A percentile compares a stretch with the other conserved stretches of the same genome.
phyloP scores from a whole-genome alignment of 805 yeast species.

The Schwanniomyces sp. region DNA sequence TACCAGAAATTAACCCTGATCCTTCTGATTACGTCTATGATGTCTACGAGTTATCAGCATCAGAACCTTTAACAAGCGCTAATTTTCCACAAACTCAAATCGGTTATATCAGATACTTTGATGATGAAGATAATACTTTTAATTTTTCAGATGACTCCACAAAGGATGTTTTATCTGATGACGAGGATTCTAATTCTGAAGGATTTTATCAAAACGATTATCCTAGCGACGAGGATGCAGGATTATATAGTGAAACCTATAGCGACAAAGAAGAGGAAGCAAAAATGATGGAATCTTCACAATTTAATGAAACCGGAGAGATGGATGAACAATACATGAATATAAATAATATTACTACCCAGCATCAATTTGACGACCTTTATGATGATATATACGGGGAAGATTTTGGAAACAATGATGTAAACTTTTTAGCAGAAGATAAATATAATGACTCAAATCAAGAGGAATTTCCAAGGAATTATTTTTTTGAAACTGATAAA shows the following conservation, averaged over 20 bases:
- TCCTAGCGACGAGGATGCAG: conserved; percentile 88
- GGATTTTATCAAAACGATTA: conserved; percentile 90
- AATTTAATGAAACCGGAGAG: not conserved
- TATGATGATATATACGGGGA: not conserved
- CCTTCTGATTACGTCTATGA: conserved; percentile 84
- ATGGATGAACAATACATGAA: not conserved
- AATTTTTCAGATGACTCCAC: conserved; percentile 35
- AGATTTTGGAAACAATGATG: conserved; percentile 2
- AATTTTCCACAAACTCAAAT: conserved; percentile 48
- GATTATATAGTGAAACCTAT: conserved; percentile 14
- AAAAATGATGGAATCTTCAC: not conserved
- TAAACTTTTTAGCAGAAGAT: conserved; percentile 6
- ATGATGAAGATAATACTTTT: conserved; percentile 48
- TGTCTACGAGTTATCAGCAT: conserved; percentile 52
- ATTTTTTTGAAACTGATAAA: conserved; percentile 56
- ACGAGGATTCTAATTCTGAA: conserved; percentile 89
- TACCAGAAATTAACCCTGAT: conserved; percentile 2
- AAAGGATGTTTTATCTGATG: conserved; percentile 49
- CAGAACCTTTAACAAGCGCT: conserved; percentile 43
- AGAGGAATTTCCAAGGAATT: conserved; percentile 40
- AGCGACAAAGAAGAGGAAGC: not conserved
- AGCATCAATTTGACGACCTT: conserved; percentile 1
- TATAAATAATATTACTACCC: not conserved
- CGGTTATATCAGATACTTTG: conserved; percentile 56
- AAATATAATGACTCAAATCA: conserved; percentile 3